phyloP scores from a whole-genome alignment of 2,329 filamentous ascomycete genomes.

The Aspergillus glaucus region DNA sequence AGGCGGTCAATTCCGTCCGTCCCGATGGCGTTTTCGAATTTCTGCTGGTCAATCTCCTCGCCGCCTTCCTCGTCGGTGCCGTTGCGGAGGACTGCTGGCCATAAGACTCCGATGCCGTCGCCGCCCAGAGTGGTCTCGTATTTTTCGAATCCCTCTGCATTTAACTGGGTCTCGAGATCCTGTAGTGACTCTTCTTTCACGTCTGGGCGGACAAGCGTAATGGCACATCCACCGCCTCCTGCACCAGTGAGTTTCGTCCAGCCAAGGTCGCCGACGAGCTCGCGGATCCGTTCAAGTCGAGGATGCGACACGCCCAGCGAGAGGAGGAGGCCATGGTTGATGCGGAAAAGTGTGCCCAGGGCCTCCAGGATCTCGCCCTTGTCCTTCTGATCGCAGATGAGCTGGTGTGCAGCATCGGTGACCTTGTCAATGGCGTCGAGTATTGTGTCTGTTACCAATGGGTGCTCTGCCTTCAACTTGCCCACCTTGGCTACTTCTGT shows the following conservation, averaged over 20 bases:
- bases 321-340: slow-evolving; percentile 91
- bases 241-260: slow-evolving; percentile 98
- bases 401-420: slow-evolving; percentile 51
- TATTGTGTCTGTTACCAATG: slow-evolving; percentile 70
- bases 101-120: slow-evolving; percentile 88
- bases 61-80: slow-evolving; percentile 74
- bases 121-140: slow-evolving; percentile 89
- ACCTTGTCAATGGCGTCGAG: slow-evolving; percentile 72
- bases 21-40: slow-evolving; percentile 76
- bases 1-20: slow-evolving; percentile 79
- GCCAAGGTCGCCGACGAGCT: slow-evolving; percentile 84
- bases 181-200: slow-evolving; percentile 52
- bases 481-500: slow-evolving; percentile 82
- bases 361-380: slow-evolving; percentile 62
- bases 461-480: slow-evolving; percentile 63
- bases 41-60: slow-evolving; percentile 88
- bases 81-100: slow-evolving; percentile 85
- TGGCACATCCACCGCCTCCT: slow-evolving; percentile 91
- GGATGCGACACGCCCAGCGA: slow-evolving; percentile 92
- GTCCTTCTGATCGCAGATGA: slow-evolving; percentile 58
- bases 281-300: slow-evolving; percentile 81
- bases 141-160: slow-evolving; percentile 68
- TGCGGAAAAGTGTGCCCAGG: slow-evolving; percentile 79
- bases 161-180: slow-evolving; percentile 59
- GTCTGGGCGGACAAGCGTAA: slow-evolving; percentile 74